Evolutionary conservation across 208 protist species (phyloP).

Genomic region (Sergeia podlipaevii): DNA sequence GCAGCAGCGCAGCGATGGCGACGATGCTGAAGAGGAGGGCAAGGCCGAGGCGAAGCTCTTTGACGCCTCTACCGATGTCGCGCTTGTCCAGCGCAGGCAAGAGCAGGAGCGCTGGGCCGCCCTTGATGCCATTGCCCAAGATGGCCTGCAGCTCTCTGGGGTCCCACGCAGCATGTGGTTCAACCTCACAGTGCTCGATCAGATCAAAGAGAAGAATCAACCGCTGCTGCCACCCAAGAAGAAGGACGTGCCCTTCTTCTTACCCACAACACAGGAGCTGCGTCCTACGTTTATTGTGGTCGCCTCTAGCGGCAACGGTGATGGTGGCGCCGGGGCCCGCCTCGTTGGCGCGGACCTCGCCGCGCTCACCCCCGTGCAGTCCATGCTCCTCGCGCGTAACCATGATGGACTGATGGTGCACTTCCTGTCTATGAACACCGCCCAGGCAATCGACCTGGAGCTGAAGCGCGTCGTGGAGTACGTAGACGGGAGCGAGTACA

Average conservation of each 20-base stretch:
- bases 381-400: conserved; percentile 47
- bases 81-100: conserved; percentile 38
- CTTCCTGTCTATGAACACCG: conserved; percentile 36
- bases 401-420: conserved; percentile 62
- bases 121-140: conserved; percentile 52
- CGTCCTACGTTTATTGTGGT: conserved; percentile 80
- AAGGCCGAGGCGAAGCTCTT: conserved; percentile 56
- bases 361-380: conserved; percentile 54
- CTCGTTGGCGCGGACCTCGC: conserved; percentile 26
- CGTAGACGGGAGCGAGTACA: conserved; percentile 63
- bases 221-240: conserved; percentile 89
- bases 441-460: conserved; percentile 75
- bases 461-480: conserved; percentile 69
- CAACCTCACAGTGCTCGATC: conserved; percentile 81
- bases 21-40: conserved; percentile 15
- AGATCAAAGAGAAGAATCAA: conserved; percentile 89
- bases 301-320: conserved; percentile 14
- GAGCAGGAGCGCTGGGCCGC: conserved; percentile 25
- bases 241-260: conserved; percentile 88
- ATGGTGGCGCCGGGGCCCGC: conserved; percentile 3
- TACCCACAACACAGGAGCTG: conserved; percentile 78
- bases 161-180: conserved; percentile 74
- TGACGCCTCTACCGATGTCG: conserved; percentile 58
- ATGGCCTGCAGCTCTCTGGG: conserved; percentile 60
- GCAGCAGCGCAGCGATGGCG: conserved; percentile 17